Percentiles rank a stretch among this genome's conserved stretches.
Conservation (phyloP, 2,329 filamentous ascomycete species). For the Calonectria pseudoturangicola region DNA sequence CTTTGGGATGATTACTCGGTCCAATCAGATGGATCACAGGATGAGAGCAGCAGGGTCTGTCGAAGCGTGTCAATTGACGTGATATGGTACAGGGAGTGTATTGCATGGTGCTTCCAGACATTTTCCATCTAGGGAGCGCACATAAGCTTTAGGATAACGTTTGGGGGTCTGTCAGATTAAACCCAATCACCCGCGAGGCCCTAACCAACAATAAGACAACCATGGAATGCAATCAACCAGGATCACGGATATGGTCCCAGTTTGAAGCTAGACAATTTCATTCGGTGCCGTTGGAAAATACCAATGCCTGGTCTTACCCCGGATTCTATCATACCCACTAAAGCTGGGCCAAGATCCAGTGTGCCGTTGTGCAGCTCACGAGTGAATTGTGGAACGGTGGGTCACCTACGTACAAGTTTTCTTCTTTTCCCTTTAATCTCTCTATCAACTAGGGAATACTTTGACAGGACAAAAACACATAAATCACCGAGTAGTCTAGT, state of each 20-base stretch:
- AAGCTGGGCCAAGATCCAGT: background rate
- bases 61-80: background rate
- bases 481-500: background rate
- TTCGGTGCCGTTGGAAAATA: background rate
- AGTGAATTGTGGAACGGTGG: background rate
- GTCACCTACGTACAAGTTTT: background rate
- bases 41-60: background rate
- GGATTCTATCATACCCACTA: background rate
- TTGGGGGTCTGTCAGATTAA: background rate
- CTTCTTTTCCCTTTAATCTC: too few species aligned
- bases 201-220: background rate
- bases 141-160: background rate
- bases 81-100: too few species aligned
- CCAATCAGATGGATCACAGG: background rate
- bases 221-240: too few species aligned
- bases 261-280: too few species aligned
- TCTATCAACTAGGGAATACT: too few species aligned
- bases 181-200: background rate
- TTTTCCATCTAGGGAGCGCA: too few species aligned
- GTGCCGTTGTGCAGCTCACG: too few species aligned
- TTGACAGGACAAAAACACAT: background rate
- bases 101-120: too few species aligned
- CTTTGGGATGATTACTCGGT: conserved; percentile 42
- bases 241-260: too few species aligned
- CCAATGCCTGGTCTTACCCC: background rate